phyloP scores from a whole-genome alignment of 129 eudicot genomes.

The Solidago caesia region DNA sequence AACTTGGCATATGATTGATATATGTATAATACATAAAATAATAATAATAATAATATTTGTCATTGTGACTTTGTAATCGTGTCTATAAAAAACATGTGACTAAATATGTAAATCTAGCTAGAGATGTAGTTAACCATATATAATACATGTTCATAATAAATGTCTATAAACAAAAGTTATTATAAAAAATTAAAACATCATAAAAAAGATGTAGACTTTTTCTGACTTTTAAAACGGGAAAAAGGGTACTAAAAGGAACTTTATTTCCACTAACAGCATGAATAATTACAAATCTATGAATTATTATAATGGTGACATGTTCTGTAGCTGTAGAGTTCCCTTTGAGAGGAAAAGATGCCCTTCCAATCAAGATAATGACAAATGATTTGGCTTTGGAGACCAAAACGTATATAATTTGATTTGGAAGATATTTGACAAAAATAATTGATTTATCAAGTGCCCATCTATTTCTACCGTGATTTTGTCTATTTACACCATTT shows the following conservation, averaged over 20 bases:
- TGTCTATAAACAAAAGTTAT: neutral
- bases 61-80: too few relatives aligned
- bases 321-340: slow-evolving; percentile 2
- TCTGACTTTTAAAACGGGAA: neutral
- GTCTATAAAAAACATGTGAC: too few relatives aligned
- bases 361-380: slow-evolving; percentile 32
- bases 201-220: neutral
- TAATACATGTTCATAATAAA: neutral
- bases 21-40: too few relatives aligned
- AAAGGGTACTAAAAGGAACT: slow-evolving; percentile 12
- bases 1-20: too few relatives aligned
- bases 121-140: neutral
- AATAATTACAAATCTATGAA: neutral
- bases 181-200: neutral
- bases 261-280: slow-evolving; percentile 26
- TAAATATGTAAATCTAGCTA: too few relatives aligned
- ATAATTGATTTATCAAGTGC: too few relatives aligned
- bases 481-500: too few relatives aligned
- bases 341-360: slow-evolving; percentile 25
- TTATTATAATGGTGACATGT: slow-evolving; percentile 22
- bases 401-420: slow-evolving; percentile 14
- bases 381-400: slow-evolving; percentile 16
- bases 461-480: too few relatives aligned
- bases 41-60: too few relatives aligned
- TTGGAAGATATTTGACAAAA: neutral